Evolutionary conservation across 495 filamentous ascomycete genomes (phyloP).

Genomic region (Choiromyces venosus): DNA sequence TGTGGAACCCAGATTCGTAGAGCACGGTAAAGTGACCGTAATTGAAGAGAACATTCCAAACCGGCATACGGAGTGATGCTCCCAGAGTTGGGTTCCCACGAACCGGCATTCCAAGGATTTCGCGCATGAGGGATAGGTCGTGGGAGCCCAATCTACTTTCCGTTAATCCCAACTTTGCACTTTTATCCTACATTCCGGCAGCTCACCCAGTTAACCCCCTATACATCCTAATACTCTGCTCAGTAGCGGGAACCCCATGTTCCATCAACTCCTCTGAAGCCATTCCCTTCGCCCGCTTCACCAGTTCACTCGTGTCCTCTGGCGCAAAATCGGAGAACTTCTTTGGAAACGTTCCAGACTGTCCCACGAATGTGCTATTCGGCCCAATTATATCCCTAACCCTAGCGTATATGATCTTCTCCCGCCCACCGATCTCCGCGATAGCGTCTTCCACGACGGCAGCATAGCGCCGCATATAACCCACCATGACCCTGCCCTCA

Average conservation of each 20-base stretch:
- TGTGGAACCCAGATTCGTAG: conserved; percentile 55
- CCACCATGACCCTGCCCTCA: conserved; percentile 50
- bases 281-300: conserved; percentile 16
- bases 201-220: neutral
- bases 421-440: conserved; percentile 45
- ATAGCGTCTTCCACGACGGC: conserved; percentile 50
- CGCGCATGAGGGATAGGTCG: conserved; percentile 55
- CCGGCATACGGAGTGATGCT: conserved; percentile 47
- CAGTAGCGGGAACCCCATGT: neutral
- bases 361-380: conserved; percentile 48
- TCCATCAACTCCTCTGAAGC: neutral
- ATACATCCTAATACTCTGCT: neutral
- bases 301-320: conserved; percentile 32
- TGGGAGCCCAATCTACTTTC: conserved; percentile 50
- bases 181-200: neutral
- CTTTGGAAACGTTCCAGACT: conserved; percentile 49
- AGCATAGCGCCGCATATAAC: conserved; percentile 54
- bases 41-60: conserved; percentile 50
- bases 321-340: conserved; percentile 42
- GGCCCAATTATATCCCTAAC: conserved; percentile 54
- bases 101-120: conserved; percentile 49
- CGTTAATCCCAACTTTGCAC: neutral
- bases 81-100: conserved; percentile 44
- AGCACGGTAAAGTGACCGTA: conserved; percentile 48
- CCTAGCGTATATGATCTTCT: conserved; percentile 52